Evolutionary conservation across 2,329 filamentous ascomycete genomes (phyloP), one percentile per base, ranked within the genome.

Genomic region (Chaetomiaceae sp.): DNA sequence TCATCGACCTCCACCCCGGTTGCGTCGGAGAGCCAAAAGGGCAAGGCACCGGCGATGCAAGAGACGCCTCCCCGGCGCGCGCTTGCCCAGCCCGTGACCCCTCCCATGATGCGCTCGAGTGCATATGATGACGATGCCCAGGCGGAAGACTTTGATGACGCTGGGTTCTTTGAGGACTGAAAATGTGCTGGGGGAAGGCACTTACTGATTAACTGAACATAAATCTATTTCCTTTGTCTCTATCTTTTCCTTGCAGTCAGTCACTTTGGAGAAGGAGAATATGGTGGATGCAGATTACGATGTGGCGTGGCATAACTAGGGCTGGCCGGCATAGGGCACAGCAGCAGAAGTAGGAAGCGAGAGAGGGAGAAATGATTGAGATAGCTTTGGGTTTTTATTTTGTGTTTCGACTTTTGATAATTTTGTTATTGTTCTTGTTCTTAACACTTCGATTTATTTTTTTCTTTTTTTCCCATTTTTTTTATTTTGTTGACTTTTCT

Each of bases 71-170:
- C 72, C 48, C 72, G 71, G 20, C 72, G 69, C 70, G 57, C 60
- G 63, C 56, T 63, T 61, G 60, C 64, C 14, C 71, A 71, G 38
- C 79, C 78, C 5, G 71, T 77, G 56, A 85, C 82, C 51, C 81
- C 82, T 25, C 80, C 80, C 0, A 84, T 85, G 78, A 80, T 82
- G 77, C 73, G 73, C 30, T 67, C 75, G 30, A 75, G 74, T 54
- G 74, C 73, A 29, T 86, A 85, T 64, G 82, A 86, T 64, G 74
- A 74, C 27, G 82, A 86, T 65, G 82, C 82, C 6, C 76, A 76
- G 33, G 74, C 77, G 3, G 80, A 60, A 48, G 62, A 64, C 42
- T 64, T 64, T 57, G 61, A 64, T 42, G 61, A 63, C 36, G 57
- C 56, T 1, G 61, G 56, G 13, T 64, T 64, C 36, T 67, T 65